These are phyloP conservation scores for Cyclostephanos invisitatus DNA, from an alignment of 108 stramenopile genomes.

Conservation along the genomic window DNA sequence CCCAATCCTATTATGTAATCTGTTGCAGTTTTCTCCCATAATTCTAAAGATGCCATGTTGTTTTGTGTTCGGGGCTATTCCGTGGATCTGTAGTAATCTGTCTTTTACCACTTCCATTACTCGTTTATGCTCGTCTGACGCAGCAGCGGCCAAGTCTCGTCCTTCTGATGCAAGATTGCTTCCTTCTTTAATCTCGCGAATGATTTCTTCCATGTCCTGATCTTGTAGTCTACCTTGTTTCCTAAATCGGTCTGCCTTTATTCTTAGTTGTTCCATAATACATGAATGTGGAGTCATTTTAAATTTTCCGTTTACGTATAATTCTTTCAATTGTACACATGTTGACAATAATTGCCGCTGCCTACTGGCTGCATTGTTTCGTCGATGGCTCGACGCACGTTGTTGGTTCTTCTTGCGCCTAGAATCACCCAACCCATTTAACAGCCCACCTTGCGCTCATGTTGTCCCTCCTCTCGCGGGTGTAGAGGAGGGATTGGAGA, in stretches of 20 bases:
- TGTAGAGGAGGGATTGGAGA: neutral
- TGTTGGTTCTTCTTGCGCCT: conserved; percentile 2
- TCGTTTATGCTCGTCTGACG: neutral
- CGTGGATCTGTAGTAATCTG: neutral
- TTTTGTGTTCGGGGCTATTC: neutral
- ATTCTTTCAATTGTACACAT: neutral
- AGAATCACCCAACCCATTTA: neutral
- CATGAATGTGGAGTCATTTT: neutral
- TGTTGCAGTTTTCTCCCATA: neutral
- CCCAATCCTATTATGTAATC: neutral
- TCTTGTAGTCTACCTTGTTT: conserved; percentile 1
- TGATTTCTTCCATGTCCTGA: neutral
- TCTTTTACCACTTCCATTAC: neutral
- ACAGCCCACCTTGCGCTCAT: neutral
- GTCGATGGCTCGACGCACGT: neutral
- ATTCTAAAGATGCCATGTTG: neutral
- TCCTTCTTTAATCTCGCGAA: neutral
- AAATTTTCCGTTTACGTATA: neutral
- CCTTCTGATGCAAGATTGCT: neutral
- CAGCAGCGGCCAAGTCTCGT: too few species aligned
- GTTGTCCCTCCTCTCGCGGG: conserved; percentile 5
- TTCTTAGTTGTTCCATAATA: neutral
- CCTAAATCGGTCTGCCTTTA: neutral
- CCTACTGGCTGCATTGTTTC: neutral
- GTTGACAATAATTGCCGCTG: neutral